A percentile compares a stretch with the other conserved stretches of the same genome.
Evolutionary conservation across 2,329 filamentous ascomycete genomes (phyloP).

Genomic region (Hirsutella minnesotensis): DNA sequence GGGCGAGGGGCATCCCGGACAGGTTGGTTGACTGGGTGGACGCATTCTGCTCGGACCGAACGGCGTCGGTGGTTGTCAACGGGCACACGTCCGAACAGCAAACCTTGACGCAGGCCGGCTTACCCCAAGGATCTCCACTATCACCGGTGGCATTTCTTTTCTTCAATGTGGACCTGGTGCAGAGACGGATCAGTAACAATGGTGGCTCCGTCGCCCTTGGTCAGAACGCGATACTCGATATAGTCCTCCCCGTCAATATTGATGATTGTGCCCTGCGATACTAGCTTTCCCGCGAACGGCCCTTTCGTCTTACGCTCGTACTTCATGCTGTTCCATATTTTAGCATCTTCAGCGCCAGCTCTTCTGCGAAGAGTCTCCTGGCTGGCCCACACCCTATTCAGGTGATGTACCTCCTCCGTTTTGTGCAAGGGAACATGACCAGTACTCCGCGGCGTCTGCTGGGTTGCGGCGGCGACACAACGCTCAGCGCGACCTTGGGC

Average conservation of each 20-base stretch:
- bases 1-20: no score
- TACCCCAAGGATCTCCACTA: no score
- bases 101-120: no score
- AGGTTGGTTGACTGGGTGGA: no score
- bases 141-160: no score
- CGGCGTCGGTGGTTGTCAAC: no score
- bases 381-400: constrained; percentile 43
- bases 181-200: no score
- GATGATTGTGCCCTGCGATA: constrained; percentile 48
- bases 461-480: constrained; percentile 8
- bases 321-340: constrained; percentile 46
- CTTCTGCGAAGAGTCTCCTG: constrained; percentile 37
- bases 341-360: constrained; percentile 36
- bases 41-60: no score
- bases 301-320: constrained; percentile 51
- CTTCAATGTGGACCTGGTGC: no score
- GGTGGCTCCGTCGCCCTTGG: no score
- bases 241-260: constrained; percentile 57
- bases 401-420: constrained; percentile 33
- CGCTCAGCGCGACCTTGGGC: constrained; percentile 15
- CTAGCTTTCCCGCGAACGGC: constrained; percentile 49
- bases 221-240: constrained; percentile 54
- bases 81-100: no score
- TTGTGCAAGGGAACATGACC: constrained; percentile 29
- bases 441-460: constrained; percentile 9